These are phyloP conservation scores for Kwoniella botswanensis DNA, from an alignment of 768 basidiomycete genomes.

Conservation along the genomic window DNA sequence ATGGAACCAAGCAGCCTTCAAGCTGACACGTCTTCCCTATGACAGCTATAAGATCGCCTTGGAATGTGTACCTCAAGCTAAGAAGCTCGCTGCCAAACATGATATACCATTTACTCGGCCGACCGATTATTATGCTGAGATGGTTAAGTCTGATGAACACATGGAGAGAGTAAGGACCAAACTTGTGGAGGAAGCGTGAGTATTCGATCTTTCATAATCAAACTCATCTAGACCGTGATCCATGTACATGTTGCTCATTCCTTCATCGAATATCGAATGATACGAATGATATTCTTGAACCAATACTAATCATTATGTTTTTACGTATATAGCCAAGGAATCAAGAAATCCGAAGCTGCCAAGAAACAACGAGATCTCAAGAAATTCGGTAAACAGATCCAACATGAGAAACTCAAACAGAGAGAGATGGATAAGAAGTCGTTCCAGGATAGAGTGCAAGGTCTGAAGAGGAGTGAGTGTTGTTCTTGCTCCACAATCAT, in stretches of 20 bases:
- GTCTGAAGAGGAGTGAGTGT: conserved; percentile 83
- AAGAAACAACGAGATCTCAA: conserved; percentile 90
- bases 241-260: too few relatives aligned
- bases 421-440: conserved; percentile 87
- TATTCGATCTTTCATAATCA: conserved; percentile 14
- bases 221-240: too few relatives aligned
- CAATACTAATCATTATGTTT: background rate
- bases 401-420: conserved; percentile 90
- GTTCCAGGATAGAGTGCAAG: conserved; percentile 81
- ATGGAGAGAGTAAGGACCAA: conserved; percentile 96
- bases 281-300: background rate
- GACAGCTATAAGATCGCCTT: conserved; percentile 93
- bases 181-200: conserved; percentile 75
- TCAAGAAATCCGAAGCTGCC: conserved; percentile 91
- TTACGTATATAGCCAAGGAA: conserved; percentile 63
- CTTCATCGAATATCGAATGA: too few relatives aligned
- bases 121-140: conserved; percentile 93
- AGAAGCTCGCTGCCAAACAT: conserved; percentile 74
- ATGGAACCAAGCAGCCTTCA: background rate
- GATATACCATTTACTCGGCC: conserved; percentile 85
- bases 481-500: conserved; percentile 2
- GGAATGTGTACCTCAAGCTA: conserved; percentile 76
- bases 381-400: conserved; percentile 98
- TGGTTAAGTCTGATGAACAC: conserved; percentile 95
- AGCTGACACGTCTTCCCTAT: background rate